phyloP scores from a whole-genome alignment of 345 rosid species.

The Dovyalis caffra region DNA sequence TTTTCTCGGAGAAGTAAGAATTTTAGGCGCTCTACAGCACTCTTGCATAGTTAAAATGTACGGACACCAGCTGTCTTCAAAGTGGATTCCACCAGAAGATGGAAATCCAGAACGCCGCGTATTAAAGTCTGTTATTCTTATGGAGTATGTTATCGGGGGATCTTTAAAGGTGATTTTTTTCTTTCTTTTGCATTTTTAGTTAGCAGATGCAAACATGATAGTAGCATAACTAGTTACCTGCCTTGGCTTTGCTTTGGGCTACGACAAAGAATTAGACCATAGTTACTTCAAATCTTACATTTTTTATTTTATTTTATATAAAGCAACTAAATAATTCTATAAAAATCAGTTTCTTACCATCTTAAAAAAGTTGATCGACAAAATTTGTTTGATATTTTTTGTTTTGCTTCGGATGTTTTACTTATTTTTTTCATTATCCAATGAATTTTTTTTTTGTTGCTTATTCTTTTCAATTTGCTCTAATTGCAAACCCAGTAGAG shows the following conservation, averaged over 20 bases:
- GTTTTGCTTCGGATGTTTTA: too few species aligned
- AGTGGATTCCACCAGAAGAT: conserved; percentile 60
- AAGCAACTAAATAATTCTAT: too few species aligned
- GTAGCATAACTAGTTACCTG: not conserved
- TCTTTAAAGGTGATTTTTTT: conserved; percentile 61
- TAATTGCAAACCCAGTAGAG: too few species aligned
- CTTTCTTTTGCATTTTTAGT: not conserved
- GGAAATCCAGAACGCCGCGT: conserved; percentile 51
- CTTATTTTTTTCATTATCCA: too few species aligned
- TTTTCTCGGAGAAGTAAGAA: conserved; percentile 88
- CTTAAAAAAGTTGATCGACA: too few species aligned
- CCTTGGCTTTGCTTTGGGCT: not conserved
- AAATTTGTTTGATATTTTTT: too few species aligned
- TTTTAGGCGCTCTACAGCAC: conserved; percentile 71
- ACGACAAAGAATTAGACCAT: not conserved
- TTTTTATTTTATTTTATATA: too few species aligned
- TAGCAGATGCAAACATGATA: not conserved
- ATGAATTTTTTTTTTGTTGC: too few species aligned
- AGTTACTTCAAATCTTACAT: too few species aligned
- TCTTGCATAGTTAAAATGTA: conserved; percentile 83
- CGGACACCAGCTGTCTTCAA: conserved; percentile 81
- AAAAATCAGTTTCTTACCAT: too few species aligned
- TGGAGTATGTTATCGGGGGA: conserved; percentile 86
- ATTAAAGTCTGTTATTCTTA: conserved; percentile 67
- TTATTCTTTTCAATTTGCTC: too few species aligned